Evolutionary conservation across 1,284 basidiomycete species (phyloP).

Genomic region (Irpex sp.): DNA sequence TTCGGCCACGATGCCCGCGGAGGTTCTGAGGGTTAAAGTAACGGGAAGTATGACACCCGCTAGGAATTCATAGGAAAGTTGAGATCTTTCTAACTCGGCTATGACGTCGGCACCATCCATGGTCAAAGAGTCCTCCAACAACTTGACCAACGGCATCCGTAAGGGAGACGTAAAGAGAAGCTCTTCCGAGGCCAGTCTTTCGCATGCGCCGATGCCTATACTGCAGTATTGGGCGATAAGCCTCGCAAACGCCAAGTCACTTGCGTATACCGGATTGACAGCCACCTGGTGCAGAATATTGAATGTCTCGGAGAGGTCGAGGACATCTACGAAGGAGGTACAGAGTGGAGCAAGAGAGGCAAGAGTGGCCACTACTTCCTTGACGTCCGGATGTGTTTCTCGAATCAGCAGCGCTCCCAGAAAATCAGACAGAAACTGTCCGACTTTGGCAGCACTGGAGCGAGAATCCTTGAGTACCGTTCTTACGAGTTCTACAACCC

Average conservation of each 20-base stretch:
- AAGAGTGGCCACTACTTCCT: conserved; percentile 53
- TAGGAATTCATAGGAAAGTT: conserved; percentile 55
- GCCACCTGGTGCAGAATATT: conserved; percentile 50
- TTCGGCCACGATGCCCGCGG: conserved; percentile 39
- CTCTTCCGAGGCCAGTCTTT: conserved; percentile 50
- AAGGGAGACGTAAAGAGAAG: conserved; percentile 47
- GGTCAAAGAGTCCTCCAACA: conserved; percentile 52
- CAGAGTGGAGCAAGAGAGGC: conserved; percentile 58
- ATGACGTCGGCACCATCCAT: conserved; percentile 56
- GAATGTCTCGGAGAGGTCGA: conserved; percentile 50
- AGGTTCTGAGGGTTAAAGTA: conserved; percentile 49
- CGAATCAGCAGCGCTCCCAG: conserved; percentile 43
- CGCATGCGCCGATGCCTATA: conserved; percentile 55
- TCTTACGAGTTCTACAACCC: conserved; percentile 58
- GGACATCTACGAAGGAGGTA: conserved; percentile 46
- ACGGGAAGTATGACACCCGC: conserved; percentile 62
- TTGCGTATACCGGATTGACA: conserved; percentile 43
- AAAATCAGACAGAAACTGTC: conserved; percentile 50
- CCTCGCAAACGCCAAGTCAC: conserved; percentile 47
- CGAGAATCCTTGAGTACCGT: conserved; percentile 54
- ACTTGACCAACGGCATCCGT: conserved; percentile 46
- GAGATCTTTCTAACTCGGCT: conserved; percentile 51
- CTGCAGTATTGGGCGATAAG: conserved; percentile 59
- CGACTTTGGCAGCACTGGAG: conserved; percentile 36
- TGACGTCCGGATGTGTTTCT: conserved; percentile 38